A percentile compares a stretch with the other conserved stretches of the same genome.
Evolutionary conservation across 352 stramenopile species (phyloP).

Genomic region (Phytophthora brassicae): DNA sequence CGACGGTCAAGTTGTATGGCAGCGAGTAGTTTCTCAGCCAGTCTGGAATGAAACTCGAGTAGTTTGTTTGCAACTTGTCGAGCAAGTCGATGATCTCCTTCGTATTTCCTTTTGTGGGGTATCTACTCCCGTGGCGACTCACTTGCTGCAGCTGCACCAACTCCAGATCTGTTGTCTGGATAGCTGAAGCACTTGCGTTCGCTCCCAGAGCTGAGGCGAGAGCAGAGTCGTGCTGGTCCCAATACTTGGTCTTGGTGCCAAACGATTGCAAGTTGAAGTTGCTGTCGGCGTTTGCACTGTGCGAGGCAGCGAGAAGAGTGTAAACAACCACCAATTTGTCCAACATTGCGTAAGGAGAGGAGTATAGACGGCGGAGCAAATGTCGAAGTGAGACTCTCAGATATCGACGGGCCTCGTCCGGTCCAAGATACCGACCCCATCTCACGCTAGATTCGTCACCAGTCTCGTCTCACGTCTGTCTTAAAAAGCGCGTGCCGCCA

Average conservation of each 20-base stretch:
- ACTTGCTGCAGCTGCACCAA: conserved; percentile 61
- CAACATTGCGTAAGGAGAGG: background rate
- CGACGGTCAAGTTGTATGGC: conserved; percentile 49
- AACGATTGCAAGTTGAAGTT: conserved; percentile 34
- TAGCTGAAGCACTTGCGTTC: conserved; percentile 1
- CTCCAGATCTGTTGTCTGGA: conserved; percentile 35
- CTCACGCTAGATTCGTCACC: no score
- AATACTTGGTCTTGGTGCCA: conserved; percentile 59
- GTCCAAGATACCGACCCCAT: no score
- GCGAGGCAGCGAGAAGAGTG: background rate
- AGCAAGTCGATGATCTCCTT: conserved; percentile 48
- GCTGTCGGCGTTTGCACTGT: background rate
- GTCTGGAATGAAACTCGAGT: conserved; percentile 32
- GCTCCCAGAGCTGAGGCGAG: conserved; percentile 15
- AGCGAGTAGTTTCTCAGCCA: conserved; percentile 71
- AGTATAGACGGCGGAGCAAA: background rate
- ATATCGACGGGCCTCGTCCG: background rate
- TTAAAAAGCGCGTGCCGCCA: no score
- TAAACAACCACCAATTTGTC: conserved; percentile 6
- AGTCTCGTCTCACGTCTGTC: no score
- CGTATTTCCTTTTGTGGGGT: conserved; percentile 52
- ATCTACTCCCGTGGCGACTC: conserved; percentile 60
- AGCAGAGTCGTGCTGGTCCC: conserved; percentile 37
- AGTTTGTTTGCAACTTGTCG: conserved; percentile 42
- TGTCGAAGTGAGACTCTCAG: conserved; percentile 4